Base-by-base conservation (phyloP, 139 green algal species). In the Deuterostichococcus epilithicus region DNA sequence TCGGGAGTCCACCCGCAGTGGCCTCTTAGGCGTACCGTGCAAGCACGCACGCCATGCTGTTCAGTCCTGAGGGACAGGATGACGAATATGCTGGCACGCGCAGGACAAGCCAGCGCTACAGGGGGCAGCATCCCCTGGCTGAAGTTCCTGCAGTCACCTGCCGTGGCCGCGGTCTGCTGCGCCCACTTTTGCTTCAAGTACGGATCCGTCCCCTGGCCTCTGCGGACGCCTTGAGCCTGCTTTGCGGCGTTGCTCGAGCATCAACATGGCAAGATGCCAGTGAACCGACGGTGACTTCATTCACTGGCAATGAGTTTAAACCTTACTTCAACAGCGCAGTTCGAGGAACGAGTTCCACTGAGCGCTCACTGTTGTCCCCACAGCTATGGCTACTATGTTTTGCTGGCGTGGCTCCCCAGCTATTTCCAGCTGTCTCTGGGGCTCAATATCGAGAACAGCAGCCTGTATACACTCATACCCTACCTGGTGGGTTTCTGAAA, bases 131-230 rank as follows among this genome's bases (percentile, higher is more conserved):
- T 99, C 37, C 95, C 95, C 0, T 99, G 93, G 90, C 82, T 86
- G 10, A 80, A 81, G n/a, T 97, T 99, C 79, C 83, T 97, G 72
- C 79, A 37, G 5, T 91, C 76, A 1, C 30, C 80, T 0, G 82
- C 94, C 0, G 91, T 99, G 20, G 95, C 92, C 90, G 95, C 96
- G 0, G 86, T 99, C 65, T 97, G 94, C 38, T 91, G 91, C 20
- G 94, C 92, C 2, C 96, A 99, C 88, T 99, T 99, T 75, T 98
- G 93, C 88, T 96, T 94, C 88, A 98, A 99, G 85, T 99, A 94
- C 92, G 87, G 89, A 26, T 44, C 32, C n/a, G 4, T 65, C 26
- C 3, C 10, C 28, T 28, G 8, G 10, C 5, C 18, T 28, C 28
- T 28, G 18, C 20, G 52, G 18, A 52, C 8, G 13, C 8, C 13